Evolutionary conservation across 176 grass and related monocot genomes (phyloP).

Genomic region (Aegilops sharonensis): DNA sequence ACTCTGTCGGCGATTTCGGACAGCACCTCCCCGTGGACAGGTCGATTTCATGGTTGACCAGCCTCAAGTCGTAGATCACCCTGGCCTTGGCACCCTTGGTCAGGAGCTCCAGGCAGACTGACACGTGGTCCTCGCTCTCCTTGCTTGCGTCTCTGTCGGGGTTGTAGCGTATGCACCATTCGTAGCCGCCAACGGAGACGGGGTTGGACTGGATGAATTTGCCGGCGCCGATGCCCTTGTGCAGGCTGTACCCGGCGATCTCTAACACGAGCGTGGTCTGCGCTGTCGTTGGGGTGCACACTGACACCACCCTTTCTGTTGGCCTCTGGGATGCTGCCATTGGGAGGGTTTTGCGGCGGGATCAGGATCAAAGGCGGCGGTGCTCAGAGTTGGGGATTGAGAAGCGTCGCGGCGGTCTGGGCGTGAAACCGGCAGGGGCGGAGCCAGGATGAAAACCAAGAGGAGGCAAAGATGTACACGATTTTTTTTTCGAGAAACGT

Average conservation of each 20-base stretch:
- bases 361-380: neutral
- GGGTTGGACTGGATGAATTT: neutral
- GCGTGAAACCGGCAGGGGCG: neutral
- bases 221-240: neutral
- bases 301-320: neutral
- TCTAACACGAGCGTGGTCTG: neutral
- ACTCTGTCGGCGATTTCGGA: neutral
- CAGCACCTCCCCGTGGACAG: neutral
- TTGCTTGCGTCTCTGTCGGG: neutral
- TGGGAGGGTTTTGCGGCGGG: neutral
- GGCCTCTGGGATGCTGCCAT: neutral
- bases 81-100: neutral
- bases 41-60: neutral
- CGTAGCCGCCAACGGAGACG: neutral
- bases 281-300: neutral
- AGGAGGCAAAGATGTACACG: too few relatives aligned
- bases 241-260: neutral
- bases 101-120: neutral
- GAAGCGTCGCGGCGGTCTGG: neutral
- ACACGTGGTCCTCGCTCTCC: neutral
- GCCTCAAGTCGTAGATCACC: neutral
- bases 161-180: conserved; percentile 2
- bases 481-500: too few relatives aligned
- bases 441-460: too few relatives aligned
- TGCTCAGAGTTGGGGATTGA: neutral